Evolutionary conservation across 202 grass and related monocot species (phyloP), one percentile per base, ranked within the genome.

Genomic region (Musa balbisiana): DNA sequence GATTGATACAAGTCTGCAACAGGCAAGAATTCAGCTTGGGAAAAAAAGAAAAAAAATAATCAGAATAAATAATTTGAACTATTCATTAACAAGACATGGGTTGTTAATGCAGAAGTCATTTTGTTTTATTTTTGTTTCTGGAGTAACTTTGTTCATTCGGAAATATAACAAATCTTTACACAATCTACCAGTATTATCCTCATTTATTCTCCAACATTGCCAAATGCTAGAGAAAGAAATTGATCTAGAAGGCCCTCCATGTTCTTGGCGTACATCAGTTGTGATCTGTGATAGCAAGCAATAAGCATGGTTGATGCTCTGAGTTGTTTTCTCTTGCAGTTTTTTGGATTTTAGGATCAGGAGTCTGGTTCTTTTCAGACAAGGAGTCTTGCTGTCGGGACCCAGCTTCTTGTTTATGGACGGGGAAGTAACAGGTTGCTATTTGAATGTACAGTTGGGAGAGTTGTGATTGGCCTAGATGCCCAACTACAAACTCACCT

Each of bases 371-470:
- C 87, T 50, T 87, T 87, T 81, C 87, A 93, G 93, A 97, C 74
- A 97, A 91, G 86, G 93, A 93, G 65, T 97, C 93, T 97, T 68
- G 88, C 90, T 9, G 93, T 97, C 3, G 93, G 89, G n/a, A 97
- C 90, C 75, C 86, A 82, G 50, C 86, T 97, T 73, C 90, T 97
- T 75, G 93, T 97, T 64, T 97, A 93, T 79, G 93, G 93, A 69
- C 82, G 86, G 33, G 24, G 90, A 97, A 76, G 83, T 86, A 66
- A 80, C 83, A 67, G 93, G 90, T 91, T 71, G 82, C 86, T 82
- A 97, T 93, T 82, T 97, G 90, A 88, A 91, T 89, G 93, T 93
- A 91, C 78, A 85, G 79, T 75, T 75, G 91, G 77, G 58, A 85
- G 63, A 82, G 62, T 29, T 81, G 77, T 68, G 33, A 78, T 81